These are phyloP conservation scores for Endocarpon pusillum DNA, from an alignment of 495 filamentous ascomycete species.

Conservation along the genomic window DNA sequence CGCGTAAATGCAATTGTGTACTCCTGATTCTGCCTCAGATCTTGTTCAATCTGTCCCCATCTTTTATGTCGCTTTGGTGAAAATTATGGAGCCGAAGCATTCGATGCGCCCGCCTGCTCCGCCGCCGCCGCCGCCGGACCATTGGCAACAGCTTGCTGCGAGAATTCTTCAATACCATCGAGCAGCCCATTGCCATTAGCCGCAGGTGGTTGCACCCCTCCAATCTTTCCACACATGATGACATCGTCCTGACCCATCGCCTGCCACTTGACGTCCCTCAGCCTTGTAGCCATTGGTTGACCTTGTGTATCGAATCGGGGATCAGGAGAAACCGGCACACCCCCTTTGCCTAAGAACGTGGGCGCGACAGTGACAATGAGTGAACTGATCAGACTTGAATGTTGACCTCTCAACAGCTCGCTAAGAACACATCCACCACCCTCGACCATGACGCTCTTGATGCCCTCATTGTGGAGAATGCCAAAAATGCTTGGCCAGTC, in stretches of 20 bases:
- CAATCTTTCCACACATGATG: constrained; percentile 52
- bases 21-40: too few species aligned
- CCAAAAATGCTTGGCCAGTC: constrained; percentile 49
- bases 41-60: too few species aligned
- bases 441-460: constrained; percentile 77
- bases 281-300: constrained; percentile 37
- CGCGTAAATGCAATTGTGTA: too few species aligned
- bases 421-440: constrained; percentile 68
- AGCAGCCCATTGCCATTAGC: too few species aligned
- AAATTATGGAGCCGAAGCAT: too few species aligned
- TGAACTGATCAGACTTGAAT: constrained; percentile 46
- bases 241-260: constrained; percentile 58
- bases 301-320: constrained; percentile 31
- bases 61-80: too few species aligned
- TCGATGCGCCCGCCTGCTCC: too few species aligned
- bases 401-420: constrained; percentile 43
- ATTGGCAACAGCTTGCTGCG: neutral
- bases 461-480: constrained; percentile 36
- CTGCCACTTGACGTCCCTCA: constrained; percentile 52
- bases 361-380: constrained; percentile 77
- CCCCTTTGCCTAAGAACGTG: constrained; percentile 62
- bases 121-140: too few species aligned
- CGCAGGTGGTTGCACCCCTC: constrained; percentile 1
- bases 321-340: constrained; percentile 52
- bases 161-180: constrained; percentile 1